Conservation (phyloP, 768 basidiomycete genomes). For the Termitomyces eurrhizus region DNA sequence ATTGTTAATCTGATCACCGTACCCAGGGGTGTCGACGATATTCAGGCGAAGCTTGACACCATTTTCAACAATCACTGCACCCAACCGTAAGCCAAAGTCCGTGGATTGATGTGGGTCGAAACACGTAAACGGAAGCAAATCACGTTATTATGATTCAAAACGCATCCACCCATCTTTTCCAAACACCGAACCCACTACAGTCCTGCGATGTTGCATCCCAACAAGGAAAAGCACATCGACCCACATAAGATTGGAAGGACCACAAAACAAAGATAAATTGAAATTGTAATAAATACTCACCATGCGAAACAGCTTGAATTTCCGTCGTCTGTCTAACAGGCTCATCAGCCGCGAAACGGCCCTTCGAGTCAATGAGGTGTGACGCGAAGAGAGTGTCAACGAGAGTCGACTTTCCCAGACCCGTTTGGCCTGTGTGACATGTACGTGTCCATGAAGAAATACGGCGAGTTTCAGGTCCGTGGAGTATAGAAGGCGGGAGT, state of each 20-base stretch:
- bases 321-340: conserved; percentile 95
- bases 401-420: conserved; percentile 96
- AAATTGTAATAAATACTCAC: conserved; percentile 41
- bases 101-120: background rate
- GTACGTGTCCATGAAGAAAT: background rate
- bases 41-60: conserved; percentile 92
- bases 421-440: conserved; percentile 76
- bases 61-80: conserved; percentile 89
- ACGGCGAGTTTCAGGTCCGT: background rate
- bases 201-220: background rate
- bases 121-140: conserved; percentile 9
- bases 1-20: conserved; percentile 98
- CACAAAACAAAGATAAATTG: background rate
- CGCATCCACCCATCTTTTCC: background rate
- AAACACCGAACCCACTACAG: background rate
- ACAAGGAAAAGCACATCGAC: background rate
- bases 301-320: conserved; percentile 92
- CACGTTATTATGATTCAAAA: background rate
- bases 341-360: conserved; percentile 82
- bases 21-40: conserved; percentile 98
- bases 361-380: conserved; percentile 97
- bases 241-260: background rate
- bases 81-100: background rate
- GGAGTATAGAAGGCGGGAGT: background rate
- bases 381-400: conserved; percentile 99